A percentile compares a stretch with the other conserved stretches of the same genome.
These are phyloP conservation scores for Jacaranda copaia DNA, from an alignment of 257 asterid species.

Conservation along the genomic window DNA sequence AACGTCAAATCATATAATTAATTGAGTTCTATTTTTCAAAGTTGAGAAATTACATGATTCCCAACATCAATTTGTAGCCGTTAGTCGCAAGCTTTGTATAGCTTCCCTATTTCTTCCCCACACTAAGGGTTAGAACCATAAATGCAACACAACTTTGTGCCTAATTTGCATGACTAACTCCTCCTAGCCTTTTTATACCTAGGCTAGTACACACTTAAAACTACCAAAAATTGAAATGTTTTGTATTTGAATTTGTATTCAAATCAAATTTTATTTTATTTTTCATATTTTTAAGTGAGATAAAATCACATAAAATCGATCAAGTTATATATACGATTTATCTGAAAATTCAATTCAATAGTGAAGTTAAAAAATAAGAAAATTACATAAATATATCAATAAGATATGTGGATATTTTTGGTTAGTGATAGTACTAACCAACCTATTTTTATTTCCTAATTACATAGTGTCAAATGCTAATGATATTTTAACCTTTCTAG, in stretches of 20 bases:
- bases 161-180: conserved; percentile 36
- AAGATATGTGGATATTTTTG: no score
- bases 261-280: not conserved
- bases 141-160: conserved; percentile 40
- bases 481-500: not conserved
- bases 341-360: no score
- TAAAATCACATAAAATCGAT: not conserved
- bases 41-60: conserved; percentile 26
- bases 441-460: no score
- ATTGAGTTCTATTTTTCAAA: conserved; percentile 19
- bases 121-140: conserved; percentile 31
- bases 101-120: conserved; percentile 24
- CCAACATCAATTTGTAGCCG: conserved; percentile 33
- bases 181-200: not conserved
- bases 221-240: not conserved
- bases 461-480: no score
- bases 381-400: no score
- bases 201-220: not conserved
- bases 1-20: not conserved
- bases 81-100: conserved; percentile 18
- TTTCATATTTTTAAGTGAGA: not conserved
- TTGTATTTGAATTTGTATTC: not conserved
- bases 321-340: no score
- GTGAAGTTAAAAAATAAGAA: not conserved
- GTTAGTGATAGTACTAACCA: no score